Base-by-base conservation (phyloP, 345 rosid species). In the Linum tenue region DNA sequence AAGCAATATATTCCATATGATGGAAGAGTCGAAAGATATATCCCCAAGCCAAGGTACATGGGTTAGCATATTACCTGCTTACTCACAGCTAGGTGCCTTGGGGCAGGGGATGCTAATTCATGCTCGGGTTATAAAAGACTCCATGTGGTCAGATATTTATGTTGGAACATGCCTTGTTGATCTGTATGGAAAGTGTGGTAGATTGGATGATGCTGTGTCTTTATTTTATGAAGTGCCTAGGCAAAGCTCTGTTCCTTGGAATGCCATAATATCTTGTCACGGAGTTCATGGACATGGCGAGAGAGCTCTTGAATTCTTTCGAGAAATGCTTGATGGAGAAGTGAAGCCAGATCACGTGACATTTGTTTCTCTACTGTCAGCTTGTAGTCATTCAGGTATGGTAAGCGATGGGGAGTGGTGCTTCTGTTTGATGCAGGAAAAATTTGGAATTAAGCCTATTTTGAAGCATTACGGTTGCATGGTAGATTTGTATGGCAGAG, bases 301-400 rank as follows among this genome's bases (percentile, higher is more conserved):
- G 78, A 74, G 82, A 56, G 88, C 94, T 63, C 65, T 85, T 12
- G 78, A 82, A 12, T 76, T 88, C 70, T 91, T 88, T 50, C 53
- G 69, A 65, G 79, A 78, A 63, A 88, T 91, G 97, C 72, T 14
- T 61, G 71, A 76, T 62, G 88, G 85, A 37, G 42, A 50, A 8
- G 63, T 78, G 57, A 82, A 70, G 74, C 96, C 97, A 61, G 90
- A 91, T 71, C 85, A 80, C 60, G 79, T 88, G 56, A 88, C 96
- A 56, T 88, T 85, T 74, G 83, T 88, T 39, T 86, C 92, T 39
- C 39, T 86, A 39, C 77, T 91, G 60, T 88, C 91, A 39, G 91
- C 97, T 69, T 91, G 96, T 76, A 88, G 97, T 77, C 97, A 91
- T 73, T 85, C 97, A 0, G 96, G 96, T 67, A 68, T 91, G 77